A percentile compares a stretch with the other conserved stretches of the same genome.
Conservation (phyloP, 2,329 filamentous ascomycete species). For the Aureobasidium lini region DNA sequence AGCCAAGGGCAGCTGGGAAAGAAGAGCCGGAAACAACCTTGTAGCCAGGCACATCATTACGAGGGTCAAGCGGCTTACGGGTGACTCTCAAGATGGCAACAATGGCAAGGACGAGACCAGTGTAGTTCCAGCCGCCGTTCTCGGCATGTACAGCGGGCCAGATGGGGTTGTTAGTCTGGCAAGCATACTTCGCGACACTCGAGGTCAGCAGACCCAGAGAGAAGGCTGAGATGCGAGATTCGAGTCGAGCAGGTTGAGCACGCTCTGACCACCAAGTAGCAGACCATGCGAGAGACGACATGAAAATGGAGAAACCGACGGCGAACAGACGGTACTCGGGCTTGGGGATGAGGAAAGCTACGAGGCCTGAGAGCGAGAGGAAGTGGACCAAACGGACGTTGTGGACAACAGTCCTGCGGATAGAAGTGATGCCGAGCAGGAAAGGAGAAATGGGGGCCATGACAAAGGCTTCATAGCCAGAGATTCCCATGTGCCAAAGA, state of each 20-base stretch:
- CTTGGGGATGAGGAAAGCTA: conserved; percentile 67
- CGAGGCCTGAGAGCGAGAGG: conserved; percentile 72
- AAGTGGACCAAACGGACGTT: conserved; percentile 64
- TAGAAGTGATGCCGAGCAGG: conserved; percentile 60
- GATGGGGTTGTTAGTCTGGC: conserved; percentile 89
- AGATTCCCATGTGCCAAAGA: conserved; percentile 98
- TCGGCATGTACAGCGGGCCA: conserved; percentile 88
- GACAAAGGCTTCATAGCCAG: conserved; percentile 85
- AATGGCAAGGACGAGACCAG: conserved; percentile 67
- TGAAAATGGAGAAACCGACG: conserved; percentile 71
- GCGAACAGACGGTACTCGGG: conserved; percentile 71
- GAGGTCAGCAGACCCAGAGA: conserved; percentile 75
- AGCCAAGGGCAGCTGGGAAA: conserved; percentile 64
- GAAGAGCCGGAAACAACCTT: conserved; percentile 49
- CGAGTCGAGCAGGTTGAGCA: conserved; percentile 64
- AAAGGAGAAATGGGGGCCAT: conserved; percentile 77
- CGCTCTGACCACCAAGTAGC: conserved; percentile 75
- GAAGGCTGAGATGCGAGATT: conserved; percentile 75
- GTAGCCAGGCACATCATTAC: conserved; percentile 1
- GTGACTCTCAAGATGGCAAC: conserved; percentile 50
- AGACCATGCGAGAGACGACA: conserved; percentile 76
- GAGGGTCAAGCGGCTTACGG: conserved; percentile 10
- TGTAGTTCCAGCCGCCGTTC: conserved; percentile 89
- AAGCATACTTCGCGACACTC: conserved; percentile 84
- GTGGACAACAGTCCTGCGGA: conserved; percentile 61